Percentiles rank a stretch among this genome's conserved stretches.
phyloP scores from a whole-genome alignment of 1,139 yeast genomes.

The Meyerozyma guilliermondii region DNA sequence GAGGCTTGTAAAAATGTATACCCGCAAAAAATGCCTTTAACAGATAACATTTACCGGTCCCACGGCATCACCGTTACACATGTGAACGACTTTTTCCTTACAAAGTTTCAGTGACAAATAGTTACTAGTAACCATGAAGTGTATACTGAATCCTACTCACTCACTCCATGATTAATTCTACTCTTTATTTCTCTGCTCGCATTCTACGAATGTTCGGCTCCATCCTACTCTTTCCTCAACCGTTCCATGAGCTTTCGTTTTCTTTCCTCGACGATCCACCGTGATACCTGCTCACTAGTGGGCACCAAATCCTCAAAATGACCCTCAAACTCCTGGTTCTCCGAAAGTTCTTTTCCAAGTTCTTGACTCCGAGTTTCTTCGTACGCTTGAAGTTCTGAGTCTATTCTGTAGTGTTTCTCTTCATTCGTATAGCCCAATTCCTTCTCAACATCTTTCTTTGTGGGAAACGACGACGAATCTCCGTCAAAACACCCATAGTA shows the following conservation, averaged over 20 bases:
- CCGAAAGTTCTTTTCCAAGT: slow-evolving; percentile 8
- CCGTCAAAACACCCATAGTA: slow-evolving; percentile 48
- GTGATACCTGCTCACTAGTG: slow-evolving; percentile 35
- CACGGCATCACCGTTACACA: slow-evolving; percentile 20
- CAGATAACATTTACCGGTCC: slow-evolving; percentile 22
- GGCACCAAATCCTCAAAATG: slow-evolving; percentile 21
- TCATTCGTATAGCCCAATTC: slow-evolving; percentile 8
- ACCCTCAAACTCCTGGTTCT: slow-evolving; percentile 15
- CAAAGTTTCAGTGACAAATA: neutral
- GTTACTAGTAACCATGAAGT: neutral
- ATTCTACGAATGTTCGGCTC: too few species aligned
- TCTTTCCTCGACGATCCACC: slow-evolving; percentile 42
- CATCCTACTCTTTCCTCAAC: neutral
- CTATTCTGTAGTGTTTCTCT: slow-evolving; percentile 6
- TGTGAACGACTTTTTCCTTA: neutral
- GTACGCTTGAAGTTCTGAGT: neutral
- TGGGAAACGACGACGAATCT: neutral
- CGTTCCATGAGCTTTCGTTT: slow-evolving; percentile 12
- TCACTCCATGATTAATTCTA: too few species aligned
- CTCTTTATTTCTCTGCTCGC: too few species aligned
- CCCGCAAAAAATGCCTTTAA: slow-evolving; percentile 24
- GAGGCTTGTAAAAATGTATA: slow-evolving; percentile 41
- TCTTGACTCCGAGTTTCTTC: neutral
- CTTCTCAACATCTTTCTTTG: neutral
- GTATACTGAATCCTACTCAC: too few species aligned